phyloP scores from a whole-genome alignment of 2,329 filamentous ascomycete genomes.

The Colletotrichum magnum region DNA sequence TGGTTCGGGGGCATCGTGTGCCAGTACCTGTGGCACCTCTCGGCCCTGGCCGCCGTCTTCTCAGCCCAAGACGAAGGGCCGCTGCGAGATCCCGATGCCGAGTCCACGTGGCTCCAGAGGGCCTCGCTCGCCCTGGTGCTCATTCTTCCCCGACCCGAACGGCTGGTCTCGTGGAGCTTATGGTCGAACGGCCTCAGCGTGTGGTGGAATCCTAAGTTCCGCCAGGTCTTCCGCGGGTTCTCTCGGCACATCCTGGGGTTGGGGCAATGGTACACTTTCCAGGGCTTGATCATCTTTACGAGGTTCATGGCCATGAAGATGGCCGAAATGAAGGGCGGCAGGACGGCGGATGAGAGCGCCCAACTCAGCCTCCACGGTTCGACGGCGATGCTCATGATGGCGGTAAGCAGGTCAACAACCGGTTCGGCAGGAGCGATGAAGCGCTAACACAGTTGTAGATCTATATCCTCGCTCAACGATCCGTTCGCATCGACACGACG shows the following conservation, averaged over 20 bases:
- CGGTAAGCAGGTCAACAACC: slow-evolving; percentile 59
- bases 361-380: slow-evolving; percentile 68
- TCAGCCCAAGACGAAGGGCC: slow-evolving; percentile 23
- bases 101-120: slow-evolving; percentile 11
- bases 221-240: slow-evolving; percentile 72
- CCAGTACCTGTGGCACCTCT: slow-evolving; percentile 67
- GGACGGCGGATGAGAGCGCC: slow-evolving; percentile 54
- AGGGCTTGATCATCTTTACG: slow-evolving; percentile 70
- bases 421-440: neutral
- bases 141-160: slow-evolving; percentile 52
- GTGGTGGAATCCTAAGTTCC: slow-evolving; percentile 80
- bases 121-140: slow-evolving; percentile 45
- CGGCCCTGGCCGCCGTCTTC: slow-evolving; percentile 43
- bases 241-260: slow-evolving; percentile 72
- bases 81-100: slow-evolving; percentile 37
- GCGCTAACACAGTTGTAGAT: slow-evolving; percentile 54
- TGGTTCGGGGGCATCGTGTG: slow-evolving; percentile 64
- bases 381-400: slow-evolving; percentile 65
- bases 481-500: slow-evolving; percentile 70
- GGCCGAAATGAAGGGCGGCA: slow-evolving; percentile 55
- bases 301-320: slow-evolving; percentile 65
- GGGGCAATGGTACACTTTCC: slow-evolving; percentile 76
- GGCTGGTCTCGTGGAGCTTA: slow-evolving; percentile 63
- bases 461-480: slow-evolving; percentile 58
- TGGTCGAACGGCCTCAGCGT: slow-evolving; percentile 64